Conservation (phyloP, 371 early-diverging fungal genomes). For the Rhizopus sp. region DNA sequence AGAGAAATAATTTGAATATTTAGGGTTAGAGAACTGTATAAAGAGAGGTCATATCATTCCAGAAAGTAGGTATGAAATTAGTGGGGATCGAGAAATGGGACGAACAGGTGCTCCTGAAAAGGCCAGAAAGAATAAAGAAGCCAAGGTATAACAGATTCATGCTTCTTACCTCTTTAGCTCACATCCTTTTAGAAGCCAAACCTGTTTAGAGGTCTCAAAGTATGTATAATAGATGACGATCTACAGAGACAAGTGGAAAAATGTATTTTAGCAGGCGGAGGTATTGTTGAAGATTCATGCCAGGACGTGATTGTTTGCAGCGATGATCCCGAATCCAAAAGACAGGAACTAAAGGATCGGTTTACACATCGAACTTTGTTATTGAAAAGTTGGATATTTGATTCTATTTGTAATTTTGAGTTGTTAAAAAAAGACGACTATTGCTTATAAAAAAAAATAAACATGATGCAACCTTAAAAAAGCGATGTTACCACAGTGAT, state of each 20-base stretch:
- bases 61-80: slow-evolving; percentile 14
- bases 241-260: slow-evolving; percentile 2
- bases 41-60: slow-evolving; percentile 5
- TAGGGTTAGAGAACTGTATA: slow-evolving; percentile 20
- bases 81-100: slow-evolving; percentile 12
- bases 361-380: slow-evolving; percentile 5
- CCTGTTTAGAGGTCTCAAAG: slow-evolving; percentile 9
- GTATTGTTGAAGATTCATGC: not conserved
- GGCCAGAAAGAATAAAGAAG: slow-evolving; percentile 9
- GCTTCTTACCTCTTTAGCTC: not conserved
- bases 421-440: slow-evolving; percentile 14
- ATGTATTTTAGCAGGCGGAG: slow-evolving; percentile 12
- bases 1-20: not conserved
- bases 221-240: slow-evolving; percentile 7
- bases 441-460: slow-evolving; percentile 8
- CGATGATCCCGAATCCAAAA: not conserved
- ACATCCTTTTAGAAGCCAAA: slow-evolving; percentile 5
- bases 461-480: slow-evolving; percentile 5
- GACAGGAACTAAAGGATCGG: slow-evolving; percentile 3
- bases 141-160: not conserved
- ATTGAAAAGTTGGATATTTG: slow-evolving; percentile 15
- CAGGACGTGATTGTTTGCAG: slow-evolving; percentile 15
- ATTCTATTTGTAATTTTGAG: slow-evolving; percentile 18
- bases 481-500: too few relatives aligned
- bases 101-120: slow-evolving; percentile 26